Evolutionary conservation across 495 filamentous ascomycete genomes (phyloP), one percentile per base, ranked within the genome.

Genomic region (Penicillium samsonianum): DNA sequence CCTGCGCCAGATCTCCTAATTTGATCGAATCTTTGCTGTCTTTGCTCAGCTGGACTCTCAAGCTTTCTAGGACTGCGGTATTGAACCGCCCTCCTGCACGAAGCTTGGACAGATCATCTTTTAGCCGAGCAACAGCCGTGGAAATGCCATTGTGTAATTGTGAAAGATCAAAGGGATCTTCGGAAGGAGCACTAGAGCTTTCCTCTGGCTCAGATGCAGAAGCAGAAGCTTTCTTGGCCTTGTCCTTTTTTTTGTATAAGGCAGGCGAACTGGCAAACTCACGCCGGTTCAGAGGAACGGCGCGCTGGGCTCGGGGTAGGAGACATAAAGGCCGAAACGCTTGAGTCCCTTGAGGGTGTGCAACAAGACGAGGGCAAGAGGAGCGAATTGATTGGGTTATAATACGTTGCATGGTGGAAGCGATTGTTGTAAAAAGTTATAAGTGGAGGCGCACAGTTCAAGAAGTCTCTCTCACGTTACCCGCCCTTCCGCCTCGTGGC

Each of bases 1-100:
- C 81, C 60, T 90, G 87, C 26, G 90, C 90, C 41, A 96, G 65
- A 64, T 93, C 89, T 10, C 83, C 80, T 26, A 96, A 72, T 44
- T 64, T 74, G 46, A 73, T 60, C 2, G 76, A 80, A 37, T 78
- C 72, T 20, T 79, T 81, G 35, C 59, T 71, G n/a, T 75, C 76
- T 63, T 82, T 82, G 69, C 80, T 73, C 4, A 86, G 67, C 43
- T 80, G 73, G 44, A 93, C 86, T 16, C 82, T 80, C 52, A 95
- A 61, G 10, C 72, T 71, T 64, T 91, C 88, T 33, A 95, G 70
- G 0, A 78, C 58, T 37, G 87, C 84, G 0, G 87, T 82, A 65
- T 87, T 89, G 73, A 91, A 84, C 17, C 87, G 77, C 1, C 87
- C 87, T 26, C 88, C 85, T 0, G 80, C 73, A 1, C 84, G 79